Base-by-base conservation (phyloP, 2,329 filamentous ascomycete species). In the Fonsecaea monophora region DNA sequence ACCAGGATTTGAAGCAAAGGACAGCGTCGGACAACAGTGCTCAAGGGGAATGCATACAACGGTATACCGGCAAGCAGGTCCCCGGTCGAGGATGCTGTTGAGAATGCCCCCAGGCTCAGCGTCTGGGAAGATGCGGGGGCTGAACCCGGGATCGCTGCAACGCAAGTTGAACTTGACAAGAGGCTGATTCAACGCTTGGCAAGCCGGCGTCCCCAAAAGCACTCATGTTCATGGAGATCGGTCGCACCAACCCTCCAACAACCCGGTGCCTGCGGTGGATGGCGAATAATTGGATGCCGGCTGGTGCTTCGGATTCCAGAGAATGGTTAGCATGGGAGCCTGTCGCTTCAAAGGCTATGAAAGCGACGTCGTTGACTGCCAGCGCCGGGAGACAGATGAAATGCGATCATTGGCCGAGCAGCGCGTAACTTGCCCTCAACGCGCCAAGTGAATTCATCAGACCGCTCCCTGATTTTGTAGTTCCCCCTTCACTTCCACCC, bases 361-460 rank as follows among this genome's bases (percentile, higher is more conserved):
- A 50, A 50, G 45, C 18, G 25, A 40, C 25, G 48, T 48, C n/a
- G 40, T 35, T 60, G 38, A 50, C n/a, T 25, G 57, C 25, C 59
- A 34, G 34, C n/a, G 45, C 48, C 21, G 7, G 59, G 34, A 53
- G 30, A 54, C 32, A 38, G 37, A 61, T 61, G 32, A 15, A 61
- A 40, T 32, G 48, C 34, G 32, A 32, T 38, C 35, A 60, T 60
- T 60, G 42, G 57, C 57, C 42, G 57, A 35, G 57, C 42, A 60
- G 59, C 59, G 59, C 59, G 59, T 61, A 61, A 61, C 59, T 61
- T 55, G 63, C 56, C 63, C 45, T 54, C 25, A 53, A 40, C 55
- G 30, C 40, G 53, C 56, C 55, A 64, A 62, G 53, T 67, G 15
- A 35, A 60, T 66, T 53, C 60, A 63, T 45, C 38, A 54, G 55